These are phyloP conservation scores for Leccinum sublutescens DNA, from an alignment of 768 basidiomycete genomes.

Conservation along the genomic window DNA sequence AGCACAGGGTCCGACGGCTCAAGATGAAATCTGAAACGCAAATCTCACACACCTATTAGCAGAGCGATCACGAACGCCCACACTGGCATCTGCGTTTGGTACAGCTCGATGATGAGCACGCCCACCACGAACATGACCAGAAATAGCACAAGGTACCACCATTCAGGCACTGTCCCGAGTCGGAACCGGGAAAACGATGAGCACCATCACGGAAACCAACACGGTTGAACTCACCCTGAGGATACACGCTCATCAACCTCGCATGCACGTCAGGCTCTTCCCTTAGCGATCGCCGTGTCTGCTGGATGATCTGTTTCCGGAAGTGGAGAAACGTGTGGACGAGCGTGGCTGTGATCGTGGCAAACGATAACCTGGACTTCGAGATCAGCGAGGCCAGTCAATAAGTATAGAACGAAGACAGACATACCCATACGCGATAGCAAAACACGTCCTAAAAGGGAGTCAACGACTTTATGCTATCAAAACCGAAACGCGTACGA, in stretches of 20 bases:
- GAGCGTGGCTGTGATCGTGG: constrained; percentile 54
- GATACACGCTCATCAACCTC: constrained; percentile 74
- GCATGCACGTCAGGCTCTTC: constrained; percentile 87
- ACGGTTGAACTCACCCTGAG: constrained; percentile 31
- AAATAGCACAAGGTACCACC: constrained; percentile 80
- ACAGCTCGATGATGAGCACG: constrained; percentile 66
- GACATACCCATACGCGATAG: constrained; percentile 32
- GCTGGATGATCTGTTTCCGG: constrained; percentile 75
- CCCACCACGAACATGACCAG: constrained; percentile 69
- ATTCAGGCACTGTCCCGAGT: constrained; percentile 60
- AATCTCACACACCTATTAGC: constrained; percentile 36
- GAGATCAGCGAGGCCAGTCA: constrained; percentile 29
- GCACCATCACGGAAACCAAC: background rate
- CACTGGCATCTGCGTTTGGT: constrained; percentile 72
- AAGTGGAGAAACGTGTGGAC: constrained; percentile 54
- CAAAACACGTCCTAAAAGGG: constrained; percentile 24
- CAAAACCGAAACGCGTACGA: constrained; percentile 31
- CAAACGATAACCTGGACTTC: constrained; percentile 74
- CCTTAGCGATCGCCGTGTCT: constrained; percentile 62
- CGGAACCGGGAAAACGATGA: background rate
- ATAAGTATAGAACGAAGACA: background rate
- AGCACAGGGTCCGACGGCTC: background rate
- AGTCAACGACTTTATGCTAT: background rate
- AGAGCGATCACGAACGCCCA: constrained; percentile 68
- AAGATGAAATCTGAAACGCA: background rate